phyloP scores from a whole-genome alignment of 1,284 basidiomycete genomes.

The Heterobasidion irregulare region DNA sequence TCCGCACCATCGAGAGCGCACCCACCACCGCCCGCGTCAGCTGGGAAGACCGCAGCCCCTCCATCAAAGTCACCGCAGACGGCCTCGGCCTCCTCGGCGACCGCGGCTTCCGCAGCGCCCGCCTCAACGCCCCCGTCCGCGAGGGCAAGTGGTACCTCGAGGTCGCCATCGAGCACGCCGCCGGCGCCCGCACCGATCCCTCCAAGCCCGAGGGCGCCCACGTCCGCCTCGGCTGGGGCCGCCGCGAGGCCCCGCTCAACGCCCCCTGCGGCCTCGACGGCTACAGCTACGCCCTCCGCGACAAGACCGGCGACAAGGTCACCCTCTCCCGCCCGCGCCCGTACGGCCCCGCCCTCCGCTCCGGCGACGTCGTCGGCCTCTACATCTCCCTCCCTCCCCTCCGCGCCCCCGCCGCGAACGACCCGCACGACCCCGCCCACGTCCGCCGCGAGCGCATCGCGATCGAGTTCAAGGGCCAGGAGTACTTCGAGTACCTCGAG shows the following conservation, averaged over 20 bases:
- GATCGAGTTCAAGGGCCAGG: slow-evolving; percentile 93
- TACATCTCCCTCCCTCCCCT: slow-evolving; percentile 82
- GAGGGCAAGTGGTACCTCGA: slow-evolving; percentile 96
- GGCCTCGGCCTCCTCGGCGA: slow-evolving; percentile 75
- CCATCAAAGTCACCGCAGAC: slow-evolving; percentile 75
- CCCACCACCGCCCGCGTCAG: slow-evolving; percentile 63
- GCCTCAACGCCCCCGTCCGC: slow-evolving; percentile 84
- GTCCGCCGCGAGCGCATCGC: slow-evolving; percentile 83
- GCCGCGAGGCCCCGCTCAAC: slow-evolving; percentile 88
- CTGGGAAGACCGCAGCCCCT: slow-evolving; percentile 84
- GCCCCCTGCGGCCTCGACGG: slow-evolving; percentile 91
- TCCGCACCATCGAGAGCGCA: slow-evolving; percentile 72
- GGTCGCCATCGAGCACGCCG: slow-evolving; percentile 71
- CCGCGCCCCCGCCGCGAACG: slow-evolving; percentile 42
- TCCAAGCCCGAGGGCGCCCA: slow-evolving; percentile 62
- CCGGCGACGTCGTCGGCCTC: slow-evolving; percentile 91
- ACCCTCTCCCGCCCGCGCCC: slow-evolving; percentile 74
- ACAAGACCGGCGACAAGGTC: slow-evolving; percentile 89
- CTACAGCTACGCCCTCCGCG: slow-evolving; percentile 88
- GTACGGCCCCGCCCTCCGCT: slow-evolving; percentile 69
- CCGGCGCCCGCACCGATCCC: slow-evolving; percentile 50
- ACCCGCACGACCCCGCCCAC: slow-evolving; percentile 66
- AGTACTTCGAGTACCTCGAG: slow-evolving; percentile 93
- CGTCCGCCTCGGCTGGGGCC: slow-evolving; percentile 86
- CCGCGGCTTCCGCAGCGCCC: slow-evolving; percentile 85